Evolutionary conservation across 2,329 filamentous ascomycete species (phyloP).

Genomic region (Elsinoe perseae): DNA sequence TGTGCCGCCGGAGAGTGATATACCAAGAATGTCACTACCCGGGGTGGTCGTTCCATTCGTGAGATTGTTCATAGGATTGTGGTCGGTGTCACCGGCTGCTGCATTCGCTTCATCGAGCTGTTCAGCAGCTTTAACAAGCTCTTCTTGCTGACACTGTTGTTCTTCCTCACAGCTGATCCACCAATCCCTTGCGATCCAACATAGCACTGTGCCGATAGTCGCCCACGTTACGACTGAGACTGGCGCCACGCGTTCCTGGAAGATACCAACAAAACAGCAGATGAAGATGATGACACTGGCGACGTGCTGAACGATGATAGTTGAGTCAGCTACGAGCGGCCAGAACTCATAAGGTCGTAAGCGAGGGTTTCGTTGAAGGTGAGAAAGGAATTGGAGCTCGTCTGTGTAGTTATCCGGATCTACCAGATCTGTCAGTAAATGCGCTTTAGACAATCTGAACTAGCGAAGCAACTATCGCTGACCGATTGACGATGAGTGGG

Average conservation of each 20-base stretch:
- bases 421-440: constrained; percentile 30
- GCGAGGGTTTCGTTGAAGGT: constrained; percentile 87
- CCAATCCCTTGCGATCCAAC: constrained; percentile 85
- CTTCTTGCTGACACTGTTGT: constrained; percentile 36
- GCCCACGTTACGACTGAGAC: constrained; percentile 83
- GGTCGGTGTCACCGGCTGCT: neutral
- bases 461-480: too few species aligned
- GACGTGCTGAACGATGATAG: constrained; percentile 93
- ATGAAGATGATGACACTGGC: constrained; percentile 92
- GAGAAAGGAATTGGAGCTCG: constrained; percentile 90
- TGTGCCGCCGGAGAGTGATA: neutral
- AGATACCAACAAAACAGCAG: constrained; percentile 87
- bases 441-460: too few species aligned
- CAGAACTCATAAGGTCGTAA: constrained; percentile 96
- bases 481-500: too few species aligned
- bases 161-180: constrained; percentile 71
- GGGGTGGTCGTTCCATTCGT: constrained; percentile 4
- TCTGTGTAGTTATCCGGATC: constrained; percentile 99
- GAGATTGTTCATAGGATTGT: neutral
- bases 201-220: constrained; percentile 71
- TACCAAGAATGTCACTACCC: constrained; percentile 9
- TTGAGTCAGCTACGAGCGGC: constrained; percentile 89
- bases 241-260: constrained; percentile 77
- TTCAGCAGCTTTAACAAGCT: constrained; percentile 21
- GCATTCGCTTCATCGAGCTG: constrained; percentile 13